Percentiles rank a stretch among this genome's conserved stretches.
These are phyloP conservation scores for Grosmannia huntii DNA, from an alignment of 2,329 filamentous ascomycete species.

Conservation along the genomic window DNA sequence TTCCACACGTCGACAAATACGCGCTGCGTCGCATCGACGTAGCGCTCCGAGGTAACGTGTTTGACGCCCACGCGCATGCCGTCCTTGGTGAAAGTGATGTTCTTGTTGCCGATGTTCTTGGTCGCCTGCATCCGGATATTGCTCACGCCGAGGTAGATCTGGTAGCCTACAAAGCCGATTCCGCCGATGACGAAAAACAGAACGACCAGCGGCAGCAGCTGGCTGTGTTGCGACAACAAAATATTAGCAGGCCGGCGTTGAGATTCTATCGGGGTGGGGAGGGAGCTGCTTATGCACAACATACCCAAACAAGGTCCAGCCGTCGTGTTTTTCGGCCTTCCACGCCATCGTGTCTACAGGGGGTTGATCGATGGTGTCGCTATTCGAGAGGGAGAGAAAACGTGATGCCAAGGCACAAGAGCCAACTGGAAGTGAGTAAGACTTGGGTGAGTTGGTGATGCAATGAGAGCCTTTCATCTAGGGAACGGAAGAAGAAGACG, in stretches of 20 bases:
- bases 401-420: too few species aligned
- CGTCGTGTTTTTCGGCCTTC: background rate
- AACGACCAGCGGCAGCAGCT: constrained; percentile 55
- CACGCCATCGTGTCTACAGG: background rate
- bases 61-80: constrained; percentile 61
- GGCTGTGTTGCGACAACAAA: constrained; percentile 23
- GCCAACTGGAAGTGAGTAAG: too few species aligned
- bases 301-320: background rate
- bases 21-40: constrained; percentile 61
- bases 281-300: background rate
- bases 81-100: constrained; percentile 64
- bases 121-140: constrained; percentile 54
- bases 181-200: constrained; percentile 44
- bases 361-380: too few species aligned
- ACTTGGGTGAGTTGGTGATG: background rate
- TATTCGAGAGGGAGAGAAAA: too few species aligned
- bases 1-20: constrained; percentile 57
- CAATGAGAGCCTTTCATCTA: background rate
- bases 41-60: constrained; percentile 54
- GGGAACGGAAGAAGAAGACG: background rate
- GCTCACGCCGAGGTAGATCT: constrained; percentile 55
- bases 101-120: constrained; percentile 61
- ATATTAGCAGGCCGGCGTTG: constrained; percentile 13
- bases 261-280: too few species aligned
- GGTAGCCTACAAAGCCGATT: constrained; percentile 55